phyloP scores from a whole-genome alignment of 108 stramenopile genomes.

The Cyclotella kingstonii region DNA sequence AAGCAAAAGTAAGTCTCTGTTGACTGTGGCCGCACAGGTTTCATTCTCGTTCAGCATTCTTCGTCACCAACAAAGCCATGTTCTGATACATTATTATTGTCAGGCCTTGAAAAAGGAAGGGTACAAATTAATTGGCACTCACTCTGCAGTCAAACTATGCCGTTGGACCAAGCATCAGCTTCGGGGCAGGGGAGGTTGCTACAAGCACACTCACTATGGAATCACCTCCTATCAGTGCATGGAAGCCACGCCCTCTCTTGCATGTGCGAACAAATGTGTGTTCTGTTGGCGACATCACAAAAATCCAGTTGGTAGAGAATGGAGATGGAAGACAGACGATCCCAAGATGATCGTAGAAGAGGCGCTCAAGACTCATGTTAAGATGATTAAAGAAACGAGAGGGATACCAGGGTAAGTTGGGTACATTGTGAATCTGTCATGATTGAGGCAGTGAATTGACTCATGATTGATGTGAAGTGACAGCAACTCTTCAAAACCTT shows the following conservation, averaged over 20 bases:
- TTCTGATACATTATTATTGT: no score
- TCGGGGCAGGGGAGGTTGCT: conserved; percentile 93
- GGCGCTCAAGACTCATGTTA: conserved; percentile 67
- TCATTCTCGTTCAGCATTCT: no score
- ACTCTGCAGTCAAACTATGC: conserved; percentile 96
- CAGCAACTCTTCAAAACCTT: no score
- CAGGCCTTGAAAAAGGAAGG: conserved; percentile 91
- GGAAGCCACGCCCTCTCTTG: conserved; percentile 93
- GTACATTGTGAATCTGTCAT: no score
- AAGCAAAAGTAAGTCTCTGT: conserved; percentile 49
- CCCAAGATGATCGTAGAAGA: conserved; percentile 88
- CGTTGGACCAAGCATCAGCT: conserved; percentile 98
- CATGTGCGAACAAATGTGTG: conserved; percentile 97
- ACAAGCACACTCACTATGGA: conserved; percentile 97
- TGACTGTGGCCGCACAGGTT: no score
- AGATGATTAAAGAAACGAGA: conserved; percentile 92
- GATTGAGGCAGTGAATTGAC: no score
- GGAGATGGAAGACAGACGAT: conserved; percentile 96
- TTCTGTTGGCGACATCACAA: conserved; percentile 99
- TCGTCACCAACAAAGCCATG: no score
- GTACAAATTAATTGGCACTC: conserved; percentile 94
- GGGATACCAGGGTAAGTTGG: conserved; percentile 98
- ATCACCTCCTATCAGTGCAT: conserved; percentile 97
- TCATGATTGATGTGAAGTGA: no score
- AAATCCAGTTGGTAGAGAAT: conserved; percentile 96